phyloP scores from a whole-genome alignment of 345 rosid species.

The Bruguiera sexangula region DNA sequence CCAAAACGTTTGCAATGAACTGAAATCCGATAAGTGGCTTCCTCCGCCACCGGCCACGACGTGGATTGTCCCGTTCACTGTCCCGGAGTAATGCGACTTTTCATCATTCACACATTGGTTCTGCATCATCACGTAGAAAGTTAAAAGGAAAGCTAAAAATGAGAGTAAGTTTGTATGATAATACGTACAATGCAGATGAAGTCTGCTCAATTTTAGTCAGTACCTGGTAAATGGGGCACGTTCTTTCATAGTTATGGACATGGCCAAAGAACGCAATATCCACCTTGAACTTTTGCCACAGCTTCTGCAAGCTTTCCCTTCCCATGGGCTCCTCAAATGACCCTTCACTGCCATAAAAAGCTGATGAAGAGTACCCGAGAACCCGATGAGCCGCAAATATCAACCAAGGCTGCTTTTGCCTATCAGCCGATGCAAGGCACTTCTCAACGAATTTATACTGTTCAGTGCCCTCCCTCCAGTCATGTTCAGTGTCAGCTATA shows the following conservation, averaged over 20 bases:
- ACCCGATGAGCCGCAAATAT: slow-evolving; percentile 75
- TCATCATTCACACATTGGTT: slow-evolving; percentile 57
- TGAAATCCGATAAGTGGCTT: slow-evolving; percentile 58
- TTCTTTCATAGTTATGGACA: slow-evolving; percentile 77
- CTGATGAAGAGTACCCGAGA: slow-evolving; percentile 61
- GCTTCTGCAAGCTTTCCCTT: slow-evolving; percentile 70
- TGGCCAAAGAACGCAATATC: slow-evolving; percentile 79
- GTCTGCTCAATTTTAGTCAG: background rate
- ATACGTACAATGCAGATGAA: background rate
- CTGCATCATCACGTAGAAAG: slow-evolving; percentile 38
- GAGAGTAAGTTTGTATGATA: background rate
- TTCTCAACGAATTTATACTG: slow-evolving; percentile 59
- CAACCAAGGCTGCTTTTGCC: slow-evolving; percentile 83
- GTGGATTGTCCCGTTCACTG: slow-evolving; percentile 70
- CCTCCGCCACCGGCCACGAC: slow-evolving; percentile 90
- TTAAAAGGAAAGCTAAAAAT: background rate
- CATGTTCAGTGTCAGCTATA: slow-evolving; percentile 73
- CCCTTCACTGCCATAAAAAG: slow-evolving; percentile 51
- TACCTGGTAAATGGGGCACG: slow-evolving; percentile 80
- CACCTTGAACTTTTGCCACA: slow-evolving; percentile 85
- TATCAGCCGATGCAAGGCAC: slow-evolving; percentile 68
- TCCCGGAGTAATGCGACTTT: slow-evolving; percentile 59
- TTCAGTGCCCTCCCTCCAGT: slow-evolving; percentile 79
- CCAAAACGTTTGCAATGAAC: slow-evolving; percentile 49
- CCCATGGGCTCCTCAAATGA: slow-evolving; percentile 71